Evolutionary conservation across 352 stramenopile species (phyloP).

Genomic region (Hyaloperonospora brassicae): DNA sequence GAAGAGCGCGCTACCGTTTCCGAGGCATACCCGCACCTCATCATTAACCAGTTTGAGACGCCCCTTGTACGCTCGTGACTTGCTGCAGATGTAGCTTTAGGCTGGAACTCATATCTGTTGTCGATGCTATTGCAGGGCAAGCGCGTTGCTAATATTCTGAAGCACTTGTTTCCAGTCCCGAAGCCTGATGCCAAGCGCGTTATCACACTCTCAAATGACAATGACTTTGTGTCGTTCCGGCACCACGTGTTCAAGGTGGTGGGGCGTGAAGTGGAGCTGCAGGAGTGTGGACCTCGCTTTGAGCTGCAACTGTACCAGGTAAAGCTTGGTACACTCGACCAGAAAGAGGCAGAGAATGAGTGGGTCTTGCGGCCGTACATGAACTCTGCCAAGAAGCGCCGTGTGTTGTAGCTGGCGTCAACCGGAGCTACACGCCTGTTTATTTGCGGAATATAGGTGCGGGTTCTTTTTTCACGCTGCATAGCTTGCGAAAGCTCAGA

Average conservation of each 20-base stretch:
- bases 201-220: constrained; percentile 97
- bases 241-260: constrained; percentile 98
- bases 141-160: constrained; percentile 96
- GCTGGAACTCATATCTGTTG: not conserved
- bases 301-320: constrained; percentile 98
- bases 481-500: no score
- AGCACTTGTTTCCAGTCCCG: constrained; percentile 98
- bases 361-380: constrained; percentile 99
- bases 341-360: constrained; percentile 98
- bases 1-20: constrained; percentile 91
- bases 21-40: constrained; percentile 93
- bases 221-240: constrained; percentile 98
- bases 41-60: constrained; percentile 96
- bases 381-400: constrained; percentile 98
- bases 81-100: not conserved
- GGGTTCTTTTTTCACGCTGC: constrained; percentile 22
- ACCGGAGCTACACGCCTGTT: no score
- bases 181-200: constrained; percentile 94
- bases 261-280: constrained; percentile 88
- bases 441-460: constrained; percentile 19
- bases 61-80: constrained; percentile 42
- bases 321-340: constrained; percentile 96
- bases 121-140: constrained; percentile 47
- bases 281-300: constrained; percentile 95
- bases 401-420: constrained; percentile 60